phyloP scores from a whole-genome alignment of 257 asterid species.

The Marsdenia floribunda region DNA sequence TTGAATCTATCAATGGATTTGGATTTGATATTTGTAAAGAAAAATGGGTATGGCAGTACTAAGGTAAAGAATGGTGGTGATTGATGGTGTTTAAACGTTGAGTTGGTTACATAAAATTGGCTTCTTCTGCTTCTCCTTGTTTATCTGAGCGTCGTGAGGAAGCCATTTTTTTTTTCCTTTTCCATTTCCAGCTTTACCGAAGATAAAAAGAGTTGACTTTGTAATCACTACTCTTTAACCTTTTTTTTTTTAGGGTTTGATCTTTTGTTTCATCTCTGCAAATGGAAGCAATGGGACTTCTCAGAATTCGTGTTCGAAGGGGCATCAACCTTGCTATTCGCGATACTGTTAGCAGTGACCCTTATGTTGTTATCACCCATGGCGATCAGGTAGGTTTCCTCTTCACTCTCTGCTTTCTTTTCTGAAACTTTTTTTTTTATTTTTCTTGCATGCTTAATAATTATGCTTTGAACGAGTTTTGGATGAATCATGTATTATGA shows the following conservation, averaged over 20 bases:
- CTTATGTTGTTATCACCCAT: slow-evolving; percentile 59
- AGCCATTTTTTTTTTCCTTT: too few species aligned
- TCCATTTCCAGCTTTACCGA: neutral
- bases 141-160: neutral
- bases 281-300: slow-evolving; percentile 47
- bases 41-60: too few species aligned
- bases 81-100: neutral
- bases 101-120: neutral
- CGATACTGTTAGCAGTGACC: slow-evolving; percentile 70
- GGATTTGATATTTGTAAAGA: too few species aligned
- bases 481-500: neutral
- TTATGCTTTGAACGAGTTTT: neutral
- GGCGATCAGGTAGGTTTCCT: slow-evolving; percentile 64
- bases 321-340: slow-evolving; percentile 80
- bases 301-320: slow-evolving; percentile 47
- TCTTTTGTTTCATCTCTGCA: neutral
- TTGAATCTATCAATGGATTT: too few species aligned
- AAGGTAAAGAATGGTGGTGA: neutral
- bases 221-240: neutral
- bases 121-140: slow-evolving; percentile 3
- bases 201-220: neutral
- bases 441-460: neutral
- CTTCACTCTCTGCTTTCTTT: neutral
- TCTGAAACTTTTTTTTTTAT: neutral
- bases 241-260: neutral